phyloP scores from a whole-genome alignment of 306 rosid species.

The Morella rubra region DNA sequence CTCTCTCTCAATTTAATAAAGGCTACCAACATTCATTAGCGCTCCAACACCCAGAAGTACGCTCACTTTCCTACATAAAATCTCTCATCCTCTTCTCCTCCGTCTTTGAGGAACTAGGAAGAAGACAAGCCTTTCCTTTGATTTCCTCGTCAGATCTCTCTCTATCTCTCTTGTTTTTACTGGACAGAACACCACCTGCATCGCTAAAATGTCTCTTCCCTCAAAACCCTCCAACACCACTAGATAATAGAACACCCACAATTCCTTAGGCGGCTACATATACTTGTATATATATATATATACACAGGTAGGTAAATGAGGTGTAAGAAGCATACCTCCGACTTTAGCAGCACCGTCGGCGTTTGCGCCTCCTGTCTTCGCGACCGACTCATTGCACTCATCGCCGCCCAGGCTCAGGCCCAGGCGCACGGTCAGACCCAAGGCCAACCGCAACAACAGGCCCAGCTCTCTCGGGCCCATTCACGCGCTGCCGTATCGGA shows the following conservation, averaged over 20 bases:
- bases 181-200: background rate
- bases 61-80: slow-evolving; percentile 26
- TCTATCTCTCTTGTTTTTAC: background rate
- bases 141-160: slow-evolving; percentile 38
- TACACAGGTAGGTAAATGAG: slow-evolving; percentile 47
- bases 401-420: slow-evolving; percentile 61
- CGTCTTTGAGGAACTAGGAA: slow-evolving; percentile 10
- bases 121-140: slow-evolving; percentile 38
- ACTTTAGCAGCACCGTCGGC: slow-evolving; percentile 65
- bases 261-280: background rate
- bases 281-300: background rate
- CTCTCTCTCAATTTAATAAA: slow-evolving; percentile 36
- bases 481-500: slow-evolving; percentile 40
- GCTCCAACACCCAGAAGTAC: slow-evolving; percentile 29
- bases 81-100: slow-evolving; percentile 28
- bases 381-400: slow-evolving; percentile 53
- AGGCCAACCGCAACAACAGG: background rate
- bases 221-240: background rate
- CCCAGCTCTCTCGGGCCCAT: slow-evolving; percentile 25
- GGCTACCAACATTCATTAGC: slow-evolving; percentile 20
- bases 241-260: slow-evolving; percentile 15
- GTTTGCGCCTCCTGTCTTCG: slow-evolving; percentile 90
- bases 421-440: slow-evolving; percentile 46
- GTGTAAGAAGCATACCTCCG: slow-evolving; percentile 74
- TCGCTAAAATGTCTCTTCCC: slow-evolving; percentile 10